A percentile compares a stretch with the other conserved stretches of the same genome.
These are phyloP conservation scores for Tylopilus intermedius DNA, from an alignment of 768 basidiomycete genomes.

Conservation along the genomic window DNA sequence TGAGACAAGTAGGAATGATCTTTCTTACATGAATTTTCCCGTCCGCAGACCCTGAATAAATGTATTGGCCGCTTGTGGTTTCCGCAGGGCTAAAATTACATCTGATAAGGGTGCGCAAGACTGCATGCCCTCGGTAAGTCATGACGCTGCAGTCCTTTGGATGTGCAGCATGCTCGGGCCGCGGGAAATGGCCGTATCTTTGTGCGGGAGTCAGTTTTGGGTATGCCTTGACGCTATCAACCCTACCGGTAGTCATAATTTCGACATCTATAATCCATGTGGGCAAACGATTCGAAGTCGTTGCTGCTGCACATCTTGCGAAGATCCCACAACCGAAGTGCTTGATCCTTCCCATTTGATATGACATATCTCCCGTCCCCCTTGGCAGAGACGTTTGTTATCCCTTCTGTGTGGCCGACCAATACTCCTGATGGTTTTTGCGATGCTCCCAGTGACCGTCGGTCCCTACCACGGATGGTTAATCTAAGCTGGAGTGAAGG, in stretches of 20 bases:
- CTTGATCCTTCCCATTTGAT: slow-evolving; percentile 95
- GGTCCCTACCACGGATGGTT: slow-evolving; percentile 38
- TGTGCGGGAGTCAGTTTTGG: slow-evolving; percentile 9
- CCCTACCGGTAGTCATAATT: slow-evolving; percentile 82
- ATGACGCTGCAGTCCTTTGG: slow-evolving; percentile 91
- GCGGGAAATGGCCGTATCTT: slow-evolving; percentile 65
- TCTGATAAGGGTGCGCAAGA: slow-evolving; percentile 87
- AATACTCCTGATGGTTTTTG: slow-evolving; percentile 87
- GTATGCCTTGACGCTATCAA: background rate
- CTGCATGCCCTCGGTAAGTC: slow-evolving; percentile 90
- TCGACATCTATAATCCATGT: slow-evolving; percentile 49
- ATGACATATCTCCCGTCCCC: slow-evolving; percentile 95
- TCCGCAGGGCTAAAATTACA: slow-evolving; percentile 94
- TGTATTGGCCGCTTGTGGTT: slow-evolving; percentile 88
- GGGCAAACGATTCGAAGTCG: slow-evolving; percentile 56
- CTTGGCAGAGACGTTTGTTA: slow-evolving; percentile 91
- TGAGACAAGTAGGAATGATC: background rate
- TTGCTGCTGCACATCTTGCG: slow-evolving; percentile 81
- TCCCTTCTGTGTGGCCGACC: slow-evolving; percentile 93
- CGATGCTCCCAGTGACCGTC: slow-evolving; percentile 42
- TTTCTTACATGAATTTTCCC: slow-evolving; percentile 72
- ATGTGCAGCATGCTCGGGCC: slow-evolving; percentile 58
- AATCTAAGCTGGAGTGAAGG: background rate
- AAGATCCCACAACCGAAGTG: slow-evolving; percentile 87
- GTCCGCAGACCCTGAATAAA: slow-evolving; percentile 90